Evolutionary conservation across 1,284 basidiomycete species (phyloP).

Genomic region (Ceratobasidium sp.): DNA sequence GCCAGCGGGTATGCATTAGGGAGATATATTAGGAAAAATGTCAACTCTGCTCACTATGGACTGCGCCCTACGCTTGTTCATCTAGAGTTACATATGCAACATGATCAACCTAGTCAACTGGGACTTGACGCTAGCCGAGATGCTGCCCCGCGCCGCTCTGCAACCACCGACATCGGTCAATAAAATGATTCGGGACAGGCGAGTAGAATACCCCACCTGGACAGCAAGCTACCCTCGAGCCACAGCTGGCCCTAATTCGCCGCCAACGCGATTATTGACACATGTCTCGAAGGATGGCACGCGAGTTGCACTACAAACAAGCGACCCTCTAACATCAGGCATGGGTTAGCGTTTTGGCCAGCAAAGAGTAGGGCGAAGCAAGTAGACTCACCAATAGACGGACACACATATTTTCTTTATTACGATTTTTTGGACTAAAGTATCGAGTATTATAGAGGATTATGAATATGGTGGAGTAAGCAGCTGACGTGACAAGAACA

Average conservation of each 20-base stretch:
- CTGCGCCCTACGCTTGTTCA: constrained; percentile 58
- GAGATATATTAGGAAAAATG: background rate
- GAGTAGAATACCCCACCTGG: background rate
- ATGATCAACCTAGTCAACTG: constrained; percentile 49
- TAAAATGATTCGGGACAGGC: background rate
- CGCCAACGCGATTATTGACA: constrained; percentile 64
- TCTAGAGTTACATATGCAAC: constrained; percentile 56
- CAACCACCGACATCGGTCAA: constrained; percentile 52
- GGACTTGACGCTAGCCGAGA: constrained; percentile 56
- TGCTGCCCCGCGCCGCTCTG: constrained; percentile 50
- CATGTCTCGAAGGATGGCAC: constrained; percentile 59
- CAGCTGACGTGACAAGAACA: too few relatives aligned
- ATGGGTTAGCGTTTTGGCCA: too few relatives aligned
- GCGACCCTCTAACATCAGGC: constrained; percentile 41
- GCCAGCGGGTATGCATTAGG: background rate
- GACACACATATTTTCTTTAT: too few relatives aligned
- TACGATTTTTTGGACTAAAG: too few relatives aligned
- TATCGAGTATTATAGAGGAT: too few relatives aligned
- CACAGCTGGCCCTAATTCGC: constrained; percentile 59
- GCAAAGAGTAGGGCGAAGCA: too few relatives aligned
- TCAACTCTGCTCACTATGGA: constrained; percentile 57
- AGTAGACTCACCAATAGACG: too few relatives aligned
- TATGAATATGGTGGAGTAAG: too few relatives aligned
- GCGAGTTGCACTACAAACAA: constrained; percentile 43
- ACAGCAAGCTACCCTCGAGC: constrained; percentile 26